Percentiles rank a stretch among this genome's conserved stretches.
Conservation (phyloP, 176 grass and related monocot species). For the Ananas comosus region DNA sequence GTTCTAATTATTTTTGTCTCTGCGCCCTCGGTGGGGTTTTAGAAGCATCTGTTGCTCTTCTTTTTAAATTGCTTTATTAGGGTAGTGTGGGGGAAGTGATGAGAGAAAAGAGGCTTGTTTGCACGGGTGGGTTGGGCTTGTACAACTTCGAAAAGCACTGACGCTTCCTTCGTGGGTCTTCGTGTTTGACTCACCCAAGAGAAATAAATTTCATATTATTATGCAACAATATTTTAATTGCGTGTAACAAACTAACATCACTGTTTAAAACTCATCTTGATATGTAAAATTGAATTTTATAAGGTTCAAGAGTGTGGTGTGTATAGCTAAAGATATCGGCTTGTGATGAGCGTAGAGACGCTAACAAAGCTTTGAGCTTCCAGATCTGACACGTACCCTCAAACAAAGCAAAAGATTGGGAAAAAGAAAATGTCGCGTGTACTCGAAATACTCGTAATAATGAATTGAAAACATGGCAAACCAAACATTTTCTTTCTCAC, state of each 20-base stretch:
- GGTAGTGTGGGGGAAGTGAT: not conserved
- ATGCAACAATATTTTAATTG: not conserved
- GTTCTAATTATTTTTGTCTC: too few species aligned
- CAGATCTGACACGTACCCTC: slow-evolving; percentile 17
- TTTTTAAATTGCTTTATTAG: not conserved
- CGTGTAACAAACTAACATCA: not conserved
- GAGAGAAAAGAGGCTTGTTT: not conserved
- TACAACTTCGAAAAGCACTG: too few species aligned
- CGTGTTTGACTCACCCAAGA: slow-evolving; percentile 9
- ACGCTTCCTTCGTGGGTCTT: not conserved
- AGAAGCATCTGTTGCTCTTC: too few species aligned
- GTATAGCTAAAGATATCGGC: too few species aligned
- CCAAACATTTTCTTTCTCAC: not conserved
- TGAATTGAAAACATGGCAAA: slow-evolving; percentile 2
- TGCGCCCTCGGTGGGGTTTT: too few species aligned
- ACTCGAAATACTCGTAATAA: not conserved
- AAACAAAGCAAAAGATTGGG: slow-evolving; percentile 11
- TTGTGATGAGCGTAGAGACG: not conserved
- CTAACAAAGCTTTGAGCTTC: slow-evolving; percentile 3
- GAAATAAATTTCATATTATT: slow-evolving; percentile 2
- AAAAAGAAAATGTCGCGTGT: slow-evolving; percentile 12
- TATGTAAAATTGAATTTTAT: too few species aligned
- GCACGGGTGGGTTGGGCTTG: not conserved
- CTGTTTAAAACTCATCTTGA: too few species aligned
- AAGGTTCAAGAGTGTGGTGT: too few species aligned